phyloP scores from a whole-genome alignment of 257 asterid species.

The Anisodus tanguticus region DNA sequence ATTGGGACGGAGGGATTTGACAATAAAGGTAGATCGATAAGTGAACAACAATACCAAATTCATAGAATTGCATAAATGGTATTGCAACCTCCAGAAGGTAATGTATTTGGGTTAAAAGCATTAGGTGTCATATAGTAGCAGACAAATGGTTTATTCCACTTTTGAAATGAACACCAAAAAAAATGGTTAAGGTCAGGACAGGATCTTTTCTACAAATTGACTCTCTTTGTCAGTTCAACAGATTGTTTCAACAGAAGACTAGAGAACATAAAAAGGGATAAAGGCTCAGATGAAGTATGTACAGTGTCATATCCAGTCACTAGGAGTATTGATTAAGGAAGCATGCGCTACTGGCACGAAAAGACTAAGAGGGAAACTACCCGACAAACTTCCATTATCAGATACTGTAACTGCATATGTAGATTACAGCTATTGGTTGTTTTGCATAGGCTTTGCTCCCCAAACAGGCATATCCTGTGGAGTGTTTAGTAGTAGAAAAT shows the following conservation, averaged over 20 bases:
- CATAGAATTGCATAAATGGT: slow-evolving; percentile 13
- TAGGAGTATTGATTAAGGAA: neutral
- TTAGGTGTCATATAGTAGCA: neutral
- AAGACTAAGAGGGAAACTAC: neutral
- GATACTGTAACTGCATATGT: neutral
- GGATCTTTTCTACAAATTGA: slow-evolving; percentile 7
- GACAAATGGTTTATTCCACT: slow-evolving; percentile 13
- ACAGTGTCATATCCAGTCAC: slow-evolving; percentile 10
- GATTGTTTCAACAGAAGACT: neutral
- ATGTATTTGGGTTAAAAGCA: neutral
- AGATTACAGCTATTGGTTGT: slow-evolving; percentile 20
- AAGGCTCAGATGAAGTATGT: neutral
- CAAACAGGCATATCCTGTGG: neutral
- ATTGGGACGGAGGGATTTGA: slow-evolving; percentile 1
- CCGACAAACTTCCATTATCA: neutral
- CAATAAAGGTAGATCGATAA: neutral
- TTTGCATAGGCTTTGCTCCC: neutral
- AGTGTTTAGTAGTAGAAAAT: neutral
- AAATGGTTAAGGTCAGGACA: neutral
- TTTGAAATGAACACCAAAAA: neutral
- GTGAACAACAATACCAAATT: neutral
- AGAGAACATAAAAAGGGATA: neutral
- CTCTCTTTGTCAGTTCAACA: slow-evolving; percentile 2
- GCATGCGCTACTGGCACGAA: neutral
- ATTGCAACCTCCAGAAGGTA: slow-evolving; percentile 5